A percentile compares a stretch with the other conserved stretches of the same genome.
phyloP scores from a whole-genome alignment of 2,329 filamentous ascomycete genomes.

The Hymenoscyphus albidus region DNA sequence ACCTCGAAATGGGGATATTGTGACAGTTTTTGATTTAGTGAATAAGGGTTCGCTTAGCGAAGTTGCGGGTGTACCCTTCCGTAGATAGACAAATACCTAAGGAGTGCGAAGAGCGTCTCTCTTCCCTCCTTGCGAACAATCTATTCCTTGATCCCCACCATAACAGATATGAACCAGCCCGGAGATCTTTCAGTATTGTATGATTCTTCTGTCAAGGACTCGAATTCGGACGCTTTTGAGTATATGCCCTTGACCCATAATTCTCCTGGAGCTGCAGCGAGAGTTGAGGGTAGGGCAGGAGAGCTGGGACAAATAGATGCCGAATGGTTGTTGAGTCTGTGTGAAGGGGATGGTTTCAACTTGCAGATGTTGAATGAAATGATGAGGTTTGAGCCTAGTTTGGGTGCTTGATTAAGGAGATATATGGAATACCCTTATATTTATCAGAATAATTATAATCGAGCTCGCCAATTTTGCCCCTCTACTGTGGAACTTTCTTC shows the following conservation, averaged over 20 bases:
- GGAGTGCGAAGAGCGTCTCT: too few relatives aligned
- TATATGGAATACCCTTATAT: neutral
- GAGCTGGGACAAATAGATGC: slow-evolving; percentile 30
- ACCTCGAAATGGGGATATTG: slow-evolving; percentile 7
- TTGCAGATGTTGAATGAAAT: slow-evolving; percentile 22
- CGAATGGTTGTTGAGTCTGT: slow-evolving; percentile 27
- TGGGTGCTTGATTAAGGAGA: slow-evolving; percentile 13
- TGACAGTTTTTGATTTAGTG: too few relatives aligned
- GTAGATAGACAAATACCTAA: too few relatives aligned
- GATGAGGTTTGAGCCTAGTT: slow-evolving; percentile 21
- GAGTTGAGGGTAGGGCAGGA: slow-evolving; percentile 26
- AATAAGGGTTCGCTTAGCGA: too few relatives aligned
- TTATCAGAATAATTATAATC: too few relatives aligned
- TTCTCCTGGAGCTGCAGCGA: slow-evolving; percentile 16
- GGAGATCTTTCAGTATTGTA: slow-evolving; percentile 9
- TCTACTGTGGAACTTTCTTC: too few relatives aligned
- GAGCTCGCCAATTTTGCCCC: too few relatives aligned
- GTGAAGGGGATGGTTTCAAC: slow-evolving; percentile 19
- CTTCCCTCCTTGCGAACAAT: too few relatives aligned
- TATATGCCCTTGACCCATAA: slow-evolving; percentile 20
- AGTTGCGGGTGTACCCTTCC: too few relatives aligned
- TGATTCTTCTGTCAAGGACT: slow-evolving; percentile 7
- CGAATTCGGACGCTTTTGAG: slow-evolving; percentile 12
- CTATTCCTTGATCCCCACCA: too few relatives aligned
- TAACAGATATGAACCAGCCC: neutral